Conservation (phyloP, 2,329 filamentous ascomycete species). For the Arthrobotrys conoides region DNA sequence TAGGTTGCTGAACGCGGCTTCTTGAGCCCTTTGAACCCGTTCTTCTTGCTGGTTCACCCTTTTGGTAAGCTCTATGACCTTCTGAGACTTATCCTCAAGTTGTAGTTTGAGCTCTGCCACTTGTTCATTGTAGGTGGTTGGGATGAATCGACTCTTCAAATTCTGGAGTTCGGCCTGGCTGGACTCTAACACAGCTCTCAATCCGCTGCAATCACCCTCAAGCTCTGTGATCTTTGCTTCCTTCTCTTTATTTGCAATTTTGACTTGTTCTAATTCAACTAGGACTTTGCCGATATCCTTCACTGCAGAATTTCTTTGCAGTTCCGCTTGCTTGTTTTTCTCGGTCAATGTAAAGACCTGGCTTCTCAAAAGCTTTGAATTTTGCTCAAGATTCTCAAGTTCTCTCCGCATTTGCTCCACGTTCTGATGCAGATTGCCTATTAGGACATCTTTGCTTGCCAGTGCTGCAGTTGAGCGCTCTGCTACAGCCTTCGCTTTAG, state of each 20-base stretch:
- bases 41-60: slow-evolving; percentile 23
- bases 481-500: no score
- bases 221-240: slow-evolving; percentile 8
- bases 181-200: background rate
- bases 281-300: background rate
- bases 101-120: slow-evolving; percentile 7
- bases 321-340: no score
- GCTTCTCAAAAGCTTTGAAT: no score
- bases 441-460: no score
- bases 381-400: no score
- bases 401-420: no score
- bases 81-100: slow-evolving; percentile 4
- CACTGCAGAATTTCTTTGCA: no score
- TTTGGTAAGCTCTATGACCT: background rate
- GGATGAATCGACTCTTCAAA: background rate
- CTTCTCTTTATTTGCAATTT: background rate
- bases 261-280: background rate
- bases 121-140: slow-evolving; percentile 1
- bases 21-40: slow-evolving; percentile 14
- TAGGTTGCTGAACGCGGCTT: slow-evolving; percentile 21
- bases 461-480: no score
- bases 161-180: slow-evolving; percentile 9
- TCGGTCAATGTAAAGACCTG: no score
- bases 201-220: slow-evolving; percentile 1
- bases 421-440: no score